Conservation (phyloP, 345 rosid species). For the Streptanthus diversifolius region DNA sequence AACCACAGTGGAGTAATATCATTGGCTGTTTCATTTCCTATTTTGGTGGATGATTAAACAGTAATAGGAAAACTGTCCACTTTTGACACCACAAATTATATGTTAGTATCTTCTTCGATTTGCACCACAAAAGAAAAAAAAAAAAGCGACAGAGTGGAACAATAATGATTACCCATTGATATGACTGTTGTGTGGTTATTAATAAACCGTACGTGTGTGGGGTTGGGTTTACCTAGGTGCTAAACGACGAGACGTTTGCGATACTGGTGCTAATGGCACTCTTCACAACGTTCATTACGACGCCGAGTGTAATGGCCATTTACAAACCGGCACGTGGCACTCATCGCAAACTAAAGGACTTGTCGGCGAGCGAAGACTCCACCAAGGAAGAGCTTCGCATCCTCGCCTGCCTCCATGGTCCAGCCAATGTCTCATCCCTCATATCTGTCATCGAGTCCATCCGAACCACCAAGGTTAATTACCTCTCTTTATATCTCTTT, state of each 20-base stretch:
- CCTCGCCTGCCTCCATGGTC: slow-evolving; percentile 69
- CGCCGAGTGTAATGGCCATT: slow-evolving; percentile 68
- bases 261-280: slow-evolving; percentile 82
- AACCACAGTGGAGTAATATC: not conserved
- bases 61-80: not conserved
- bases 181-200: not conserved
- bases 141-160: not conserved
- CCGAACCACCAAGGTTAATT: slow-evolving; percentile 47
- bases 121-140: not conserved
- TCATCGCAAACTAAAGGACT: slow-evolving; percentile 51
- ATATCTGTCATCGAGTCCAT: slow-evolving; percentile 63
- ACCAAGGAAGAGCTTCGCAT: slow-evolving; percentile 52
- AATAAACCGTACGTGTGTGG: not conserved
- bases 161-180: not conserved
- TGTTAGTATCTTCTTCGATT: not conserved
- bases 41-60: not conserved
- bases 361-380: slow-evolving; percentile 34
- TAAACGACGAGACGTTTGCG: slow-evolving; percentile 72
- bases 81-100: slow-evolving; percentile 1
- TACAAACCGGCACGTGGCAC: slow-evolving; percentile 58
- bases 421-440: slow-evolving; percentile 58
- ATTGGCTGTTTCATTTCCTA: slow-evolving; percentile 1
- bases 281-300: slow-evolving; percentile 82
- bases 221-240: slow-evolving; percentile 46
- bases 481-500: not conserved